A percentile compares a stretch with the other conserved stretches of the same genome.
Conservation (phyloP, 129 eudicot genomes). For the Ambrosia artemisiifolia region DNA sequence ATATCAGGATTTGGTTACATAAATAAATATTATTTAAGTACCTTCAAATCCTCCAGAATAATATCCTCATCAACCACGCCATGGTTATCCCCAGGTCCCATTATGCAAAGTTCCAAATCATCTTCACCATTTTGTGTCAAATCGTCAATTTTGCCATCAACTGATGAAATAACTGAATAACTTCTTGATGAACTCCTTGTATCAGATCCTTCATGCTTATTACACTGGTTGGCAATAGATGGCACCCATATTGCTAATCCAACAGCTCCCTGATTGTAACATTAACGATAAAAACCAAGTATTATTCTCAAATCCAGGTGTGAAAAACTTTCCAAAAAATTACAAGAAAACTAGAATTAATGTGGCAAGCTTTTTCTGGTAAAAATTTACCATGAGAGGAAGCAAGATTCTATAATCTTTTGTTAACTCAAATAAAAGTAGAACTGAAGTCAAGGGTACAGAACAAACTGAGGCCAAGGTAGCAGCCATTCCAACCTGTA, state of each 20-base stretch:
- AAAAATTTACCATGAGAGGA: slow-evolving; percentile 81
- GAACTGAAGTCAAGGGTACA: slow-evolving; percentile 92
- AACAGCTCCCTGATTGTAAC: slow-evolving; percentile 76
- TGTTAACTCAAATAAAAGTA: slow-evolving; percentile 93
- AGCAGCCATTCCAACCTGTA: slow-evolving; percentile 99
- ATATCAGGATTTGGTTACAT: background rate
- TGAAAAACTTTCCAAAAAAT: background rate
- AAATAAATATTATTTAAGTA: background rate
- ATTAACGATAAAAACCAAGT: background rate
- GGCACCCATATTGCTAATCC: slow-evolving; percentile 99
- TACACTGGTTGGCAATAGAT: slow-evolving; percentile 74
- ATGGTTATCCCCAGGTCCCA: slow-evolving; percentile 48
- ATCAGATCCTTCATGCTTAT: slow-evolving; percentile 53
- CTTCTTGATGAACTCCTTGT: slow-evolving; percentile 47
- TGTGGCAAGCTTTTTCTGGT: background rate
- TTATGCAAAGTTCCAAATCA: slow-evolving; percentile 73
- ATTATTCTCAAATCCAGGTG: background rate
- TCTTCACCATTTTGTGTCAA: slow-evolving; percentile 49
- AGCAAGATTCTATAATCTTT: slow-evolving; percentile 94
- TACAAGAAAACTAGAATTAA: background rate
- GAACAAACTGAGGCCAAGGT: slow-evolving; percentile 97
- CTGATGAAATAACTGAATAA: slow-evolving; percentile 60
- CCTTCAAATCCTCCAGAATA: slow-evolving; percentile 79
- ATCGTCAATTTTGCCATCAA: slow-evolving; percentile 40
- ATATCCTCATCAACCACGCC: slow-evolving; percentile 60